A percentile compares a stretch with the other conserved stretches of the same genome.
Conservation (phyloP, 108 stramenopile genomes). For the Skeletonema tropicum region DNA sequence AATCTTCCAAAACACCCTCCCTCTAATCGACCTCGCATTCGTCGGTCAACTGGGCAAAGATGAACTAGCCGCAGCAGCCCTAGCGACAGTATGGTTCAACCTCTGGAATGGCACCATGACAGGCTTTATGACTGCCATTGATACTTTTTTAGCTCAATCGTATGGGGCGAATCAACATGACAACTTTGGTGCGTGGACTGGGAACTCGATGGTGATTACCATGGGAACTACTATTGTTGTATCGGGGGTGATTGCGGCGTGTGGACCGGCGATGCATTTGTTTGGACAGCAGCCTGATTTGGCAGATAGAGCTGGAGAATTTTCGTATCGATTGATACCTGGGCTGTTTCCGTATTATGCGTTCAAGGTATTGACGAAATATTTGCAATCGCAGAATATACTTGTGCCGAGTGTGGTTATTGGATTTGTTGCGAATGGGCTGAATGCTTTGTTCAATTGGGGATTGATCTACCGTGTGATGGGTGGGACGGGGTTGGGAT, state of each 20-base stretch:
- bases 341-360: slow-evolving; percentile 52
- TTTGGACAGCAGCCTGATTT: slow-evolving; percentile 44
- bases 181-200: slow-evolving; percentile 41
- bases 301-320: slow-evolving; percentile 45
- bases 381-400: slow-evolving; percentile 49
- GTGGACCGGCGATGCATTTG: slow-evolving; percentile 45
- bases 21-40: slow-evolving; percentile 32
- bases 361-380: slow-evolving; percentile 50
- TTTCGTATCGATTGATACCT: slow-evolving; percentile 46
- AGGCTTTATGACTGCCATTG: slow-evolving; percentile 53
- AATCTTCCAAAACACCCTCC: slow-evolving; percentile 51
- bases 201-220: slow-evolving; percentile 32
- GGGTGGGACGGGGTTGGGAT: slow-evolving; percentile 17
- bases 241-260: slow-evolving; percentile 37
- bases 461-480: slow-evolving; percentile 30
- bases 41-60: slow-evolving; percentile 40
- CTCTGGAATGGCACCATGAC: slow-evolving; percentile 51
- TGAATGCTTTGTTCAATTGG: slow-evolving; percentile 54
- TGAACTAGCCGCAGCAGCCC: slow-evolving; percentile 48
- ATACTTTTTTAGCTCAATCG: slow-evolving; percentile 48
- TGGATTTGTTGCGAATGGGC: slow-evolving; percentile 47
- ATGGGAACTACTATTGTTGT: slow-evolving; percentile 17
- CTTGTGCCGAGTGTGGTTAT: slow-evolving; percentile 40
- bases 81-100: slow-evolving; percentile 59
- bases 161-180: slow-evolving; percentile 50